Percentiles rank a stretch among this genome's conserved stretches.
Evolutionary conservation across 2,329 filamentous ascomycete species (phyloP).

Genomic region (Rutstroemia sp.): DNA sequence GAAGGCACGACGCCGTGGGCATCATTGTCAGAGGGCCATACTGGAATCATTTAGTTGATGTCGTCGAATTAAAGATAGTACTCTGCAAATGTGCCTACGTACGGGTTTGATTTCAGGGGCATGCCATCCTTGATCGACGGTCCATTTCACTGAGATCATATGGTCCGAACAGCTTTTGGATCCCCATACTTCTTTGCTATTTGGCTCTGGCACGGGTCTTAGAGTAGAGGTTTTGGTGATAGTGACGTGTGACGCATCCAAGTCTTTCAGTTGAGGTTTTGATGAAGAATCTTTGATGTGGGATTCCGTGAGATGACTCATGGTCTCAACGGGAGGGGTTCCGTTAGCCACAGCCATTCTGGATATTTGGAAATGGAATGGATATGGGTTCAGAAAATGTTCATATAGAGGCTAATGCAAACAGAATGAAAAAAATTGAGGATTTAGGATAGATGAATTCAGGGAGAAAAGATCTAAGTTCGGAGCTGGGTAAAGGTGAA

Average conservation of each 20-base stretch:
- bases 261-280: constrained; percentile 15
- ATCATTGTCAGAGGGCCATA: constrained; percentile 7
- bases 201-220: constrained; percentile 37
- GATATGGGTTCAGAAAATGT: too few species aligned
- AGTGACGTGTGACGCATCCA: constrained; percentile 52
- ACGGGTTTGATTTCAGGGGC: constrained; percentile 64
- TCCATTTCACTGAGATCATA: constrained; percentile 68
- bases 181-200: constrained; percentile 11
- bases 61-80: not conserved
- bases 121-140: constrained; percentile 57
- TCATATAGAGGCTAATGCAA: too few species aligned
- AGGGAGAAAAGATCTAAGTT: too few species aligned
- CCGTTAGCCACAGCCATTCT: not conserved
- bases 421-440: too few species aligned
- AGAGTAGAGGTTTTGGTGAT: constrained; percentile 42
- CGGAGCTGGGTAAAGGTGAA: too few species aligned
- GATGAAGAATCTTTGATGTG: not conserved
- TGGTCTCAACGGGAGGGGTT: not conserved
- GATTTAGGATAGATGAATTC: too few species aligned
- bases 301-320: not conserved
- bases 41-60: not conserved
- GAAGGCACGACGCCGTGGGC: constrained; percentile 12
- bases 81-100: constrained; percentile 34
- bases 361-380: too few species aligned
- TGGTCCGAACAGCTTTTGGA: constrained; percentile 60